Conservation (phyloP, 352 stramenopile species). For the Saprolegnia parasitica region DNA sequence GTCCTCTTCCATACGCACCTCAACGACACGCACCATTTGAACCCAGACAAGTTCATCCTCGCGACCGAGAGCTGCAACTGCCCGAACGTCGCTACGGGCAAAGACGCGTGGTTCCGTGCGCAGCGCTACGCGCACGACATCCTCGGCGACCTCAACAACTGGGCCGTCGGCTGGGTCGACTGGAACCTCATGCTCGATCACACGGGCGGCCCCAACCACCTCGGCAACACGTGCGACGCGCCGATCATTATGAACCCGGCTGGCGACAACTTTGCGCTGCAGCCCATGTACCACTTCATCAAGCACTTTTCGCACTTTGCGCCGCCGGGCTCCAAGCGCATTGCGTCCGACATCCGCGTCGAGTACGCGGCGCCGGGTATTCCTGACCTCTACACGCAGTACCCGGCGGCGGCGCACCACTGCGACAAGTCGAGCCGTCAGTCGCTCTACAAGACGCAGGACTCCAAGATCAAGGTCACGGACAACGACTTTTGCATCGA, state of each 20-base stretch:
- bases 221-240: constrained; percentile 65
- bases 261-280: constrained; percentile 61
- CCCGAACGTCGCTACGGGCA: constrained; percentile 49
- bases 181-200: constrained; percentile 90
- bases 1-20: constrained; percentile 64
- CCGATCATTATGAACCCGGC: constrained; percentile 68
- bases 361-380: constrained; percentile 47
- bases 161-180: constrained; percentile 85
- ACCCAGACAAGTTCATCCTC: constrained; percentile 57
- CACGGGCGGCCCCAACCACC: constrained; percentile 85
- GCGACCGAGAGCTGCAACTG: constrained; percentile 76
- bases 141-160: constrained; percentile 84
- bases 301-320: constrained; percentile 88
- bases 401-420: constrained; percentile 49
- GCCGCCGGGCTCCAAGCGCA: constrained; percentile 60
- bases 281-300: constrained; percentile 90
- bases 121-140: constrained; percentile 89
- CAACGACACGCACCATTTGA: constrained; percentile 68
- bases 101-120: constrained; percentile 72
- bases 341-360: constrained; percentile 47
- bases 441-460: constrained; percentile 44
- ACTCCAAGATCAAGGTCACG: constrained; percentile 68
- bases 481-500: constrained; percentile 60
- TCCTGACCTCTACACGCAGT: constrained; percentile 53
- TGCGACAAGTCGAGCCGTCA: constrained; percentile 71